Base-by-base conservation (phyloP, 805 yeast genomes). In the Cyberlindnera xylosilytica region DNA sequence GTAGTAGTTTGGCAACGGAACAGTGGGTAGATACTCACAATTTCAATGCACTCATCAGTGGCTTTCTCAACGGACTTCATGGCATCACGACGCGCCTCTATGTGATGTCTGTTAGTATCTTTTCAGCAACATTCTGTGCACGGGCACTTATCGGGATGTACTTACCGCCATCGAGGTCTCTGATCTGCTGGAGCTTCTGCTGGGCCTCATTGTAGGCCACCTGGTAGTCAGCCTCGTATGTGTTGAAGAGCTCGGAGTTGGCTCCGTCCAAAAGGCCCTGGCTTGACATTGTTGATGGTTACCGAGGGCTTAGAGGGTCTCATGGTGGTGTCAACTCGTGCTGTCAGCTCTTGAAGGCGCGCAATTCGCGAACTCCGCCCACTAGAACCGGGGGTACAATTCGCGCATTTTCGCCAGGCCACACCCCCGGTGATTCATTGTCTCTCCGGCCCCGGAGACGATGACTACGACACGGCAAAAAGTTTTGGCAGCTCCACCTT, bases 41-140 rank as follows among this genome's bases (percentile, higher is more conserved):
- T 72, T 57, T 87, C 95, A 42, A 79, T 74, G 28, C 84, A 83
- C 57, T 87, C 96, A 53, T 87, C 96, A n/a, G 84, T 69, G 16
- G 83, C 74, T 34, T 72, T 69, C 56, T 85, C 89, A 3, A 79
- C 73, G 13, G 81, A 77, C 52, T 74, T 74, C 64, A 82, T 68
- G 15, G 81, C 70, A 10, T 65, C 69, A 30, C 73, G 70, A 42
- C 88, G 70, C 39, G 69, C 74, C 37, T 72, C 81, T 70, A 43
- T 24, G 11, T 15, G 4, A 35, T 13, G 17, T 19, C 7, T 20
- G 42, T 39, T 34, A 42, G 47, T 41, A n/a, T n/a, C n/a, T n/a
- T n/a, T n/a, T n/a, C n/a, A n/a, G n/a, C n/a, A n/a, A n/a, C n/a
- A n/a, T n/a, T n/a, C n/a, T n/a, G n/a, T n/a, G n/a, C n/a, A n/a